A percentile compares a stretch with the other conserved stretches of the same genome.
Evolutionary conservation across 345 rosid species (phyloP).

Genomic region (Boechera stricta): DNA sequence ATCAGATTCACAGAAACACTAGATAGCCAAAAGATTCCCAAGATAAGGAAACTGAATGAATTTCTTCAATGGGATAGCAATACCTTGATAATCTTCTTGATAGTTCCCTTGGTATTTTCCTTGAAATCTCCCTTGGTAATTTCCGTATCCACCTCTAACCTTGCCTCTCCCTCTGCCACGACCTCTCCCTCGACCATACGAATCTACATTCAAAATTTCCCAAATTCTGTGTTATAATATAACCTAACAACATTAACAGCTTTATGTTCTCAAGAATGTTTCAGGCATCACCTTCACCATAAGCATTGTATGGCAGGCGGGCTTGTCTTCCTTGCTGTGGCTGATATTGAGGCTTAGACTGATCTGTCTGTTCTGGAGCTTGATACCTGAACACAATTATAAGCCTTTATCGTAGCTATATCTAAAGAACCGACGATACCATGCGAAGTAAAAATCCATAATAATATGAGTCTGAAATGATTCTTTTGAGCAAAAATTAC

Average conservation of each 20-base stretch:
- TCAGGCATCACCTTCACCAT: conserved; percentile 66
- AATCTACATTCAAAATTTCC: conserved; percentile 41
- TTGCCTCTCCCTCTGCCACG: conserved; percentile 54
- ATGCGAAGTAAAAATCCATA: conserved; percentile 17
- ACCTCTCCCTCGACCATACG: conserved; percentile 57
- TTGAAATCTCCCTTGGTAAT: conserved; percentile 48
- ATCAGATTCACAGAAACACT: conserved; percentile 7
- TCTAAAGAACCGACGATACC: neutral
- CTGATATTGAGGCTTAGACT: conserved; percentile 63
- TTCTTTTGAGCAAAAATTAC: neutral
- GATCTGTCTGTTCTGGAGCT: conserved; percentile 67
- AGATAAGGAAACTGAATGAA: neutral
- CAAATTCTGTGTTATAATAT: neutral
- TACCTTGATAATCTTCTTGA: conserved; percentile 49
- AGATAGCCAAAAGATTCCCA: neutral
- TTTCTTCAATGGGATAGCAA: conserved; percentile 1
- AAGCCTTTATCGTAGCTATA: conserved; percentile 12
- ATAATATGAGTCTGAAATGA: neutral
- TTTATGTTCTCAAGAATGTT: conserved; percentile 2
- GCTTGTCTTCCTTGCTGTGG: conserved; percentile 63
- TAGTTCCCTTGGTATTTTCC: conserved; percentile 40
- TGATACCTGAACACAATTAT: conserved; percentile 65
- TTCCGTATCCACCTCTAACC: conserved; percentile 54
- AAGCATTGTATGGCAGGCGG: conserved; percentile 55
- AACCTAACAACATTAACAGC: neutral